Evolutionary conservation across 257 asterid species (phyloP).

Genomic region (Pogostemon cablin): DNA sequence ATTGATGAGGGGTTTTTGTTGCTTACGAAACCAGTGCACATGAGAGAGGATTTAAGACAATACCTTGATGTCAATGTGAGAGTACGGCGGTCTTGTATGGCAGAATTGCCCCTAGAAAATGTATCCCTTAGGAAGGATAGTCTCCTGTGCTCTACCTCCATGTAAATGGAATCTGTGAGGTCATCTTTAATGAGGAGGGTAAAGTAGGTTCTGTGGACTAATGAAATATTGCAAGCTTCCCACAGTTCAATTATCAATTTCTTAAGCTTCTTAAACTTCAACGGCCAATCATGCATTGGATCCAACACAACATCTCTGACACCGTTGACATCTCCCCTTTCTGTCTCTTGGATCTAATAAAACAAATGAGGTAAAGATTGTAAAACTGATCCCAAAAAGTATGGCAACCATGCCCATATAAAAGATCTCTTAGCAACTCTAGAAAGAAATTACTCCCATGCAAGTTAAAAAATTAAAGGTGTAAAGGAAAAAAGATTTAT

Average conservation of each 20-base stretch:
- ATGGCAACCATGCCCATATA: conserved; percentile 3
- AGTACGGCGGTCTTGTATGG: conserved; percentile 47
- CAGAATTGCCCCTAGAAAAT: conserved; percentile 49
- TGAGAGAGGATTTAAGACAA: not conserved
- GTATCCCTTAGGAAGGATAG: conserved; percentile 59
- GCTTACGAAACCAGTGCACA: not conserved
- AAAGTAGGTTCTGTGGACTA: conserved; percentile 73
- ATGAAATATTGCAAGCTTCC: conserved; percentile 62
- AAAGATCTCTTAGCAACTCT: not conserved
- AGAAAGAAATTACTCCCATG: not conserved
- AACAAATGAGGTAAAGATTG: not conserved
- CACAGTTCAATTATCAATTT: conserved; percentile 60
- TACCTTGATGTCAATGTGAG: conserved; percentile 65
- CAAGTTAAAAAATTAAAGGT: not conserved
- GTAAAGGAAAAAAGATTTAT: not conserved
- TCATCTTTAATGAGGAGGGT: conserved; percentile 69
- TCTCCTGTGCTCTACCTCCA: conserved; percentile 74
- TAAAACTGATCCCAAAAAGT: not conserved
- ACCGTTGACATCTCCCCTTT: conserved; percentile 29
- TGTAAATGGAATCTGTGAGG: conserved; percentile 60
- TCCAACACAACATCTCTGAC: conserved; percentile 35
- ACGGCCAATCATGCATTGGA: conserved; percentile 53
- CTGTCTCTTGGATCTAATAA: conserved; percentile 41
- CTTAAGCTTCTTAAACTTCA: conserved; percentile 60
- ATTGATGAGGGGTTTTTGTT: not conserved